These are phyloP conservation scores for Scheffersomyces illinoinensis DNA, from an alignment of 1,139 yeast genomes.

Conservation along the genomic window DNA sequence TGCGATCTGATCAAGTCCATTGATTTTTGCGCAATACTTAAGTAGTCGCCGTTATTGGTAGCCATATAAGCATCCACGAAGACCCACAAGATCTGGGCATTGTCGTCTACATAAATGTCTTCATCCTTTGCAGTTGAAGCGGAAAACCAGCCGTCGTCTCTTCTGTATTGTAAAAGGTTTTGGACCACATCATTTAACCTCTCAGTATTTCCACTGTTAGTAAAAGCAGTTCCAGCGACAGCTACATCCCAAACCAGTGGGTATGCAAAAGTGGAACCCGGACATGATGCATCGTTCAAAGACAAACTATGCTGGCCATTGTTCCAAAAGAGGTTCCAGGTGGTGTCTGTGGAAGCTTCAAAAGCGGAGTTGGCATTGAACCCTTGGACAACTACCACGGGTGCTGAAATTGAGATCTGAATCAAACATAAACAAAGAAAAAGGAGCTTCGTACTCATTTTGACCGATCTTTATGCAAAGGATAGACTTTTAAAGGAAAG, in stretches of 20 bases:
- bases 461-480: background rate
- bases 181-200: conserved; percentile 5
- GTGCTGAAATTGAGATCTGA: background rate
- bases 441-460: background rate
- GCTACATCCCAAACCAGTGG: conserved; percentile 14
- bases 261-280: conserved; percentile 1
- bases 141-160: conserved; percentile 13
- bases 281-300: conserved; percentile 7
- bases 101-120: conserved; percentile 15
- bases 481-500: background rate
- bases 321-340: conserved; percentile 12
- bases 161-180: conserved; percentile 10
- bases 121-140: conserved; percentile 12
- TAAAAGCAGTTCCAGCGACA: conserved; percentile 13
- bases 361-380: background rate
- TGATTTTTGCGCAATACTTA: conserved; percentile 7
- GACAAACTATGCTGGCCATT: conserved; percentile 5
- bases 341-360: conserved; percentile 1
- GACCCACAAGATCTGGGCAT: conserved; percentile 16
- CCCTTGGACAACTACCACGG: background rate
- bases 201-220: conserved; percentile 4
- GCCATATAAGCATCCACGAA: conserved; percentile 9
- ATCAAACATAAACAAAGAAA: background rate
- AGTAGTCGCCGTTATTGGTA: conserved; percentile 6
- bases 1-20: conserved; percentile 10